Conservation (phyloP, 176 grass and related monocot genomes). For the Oryza glumipatula region DNA sequence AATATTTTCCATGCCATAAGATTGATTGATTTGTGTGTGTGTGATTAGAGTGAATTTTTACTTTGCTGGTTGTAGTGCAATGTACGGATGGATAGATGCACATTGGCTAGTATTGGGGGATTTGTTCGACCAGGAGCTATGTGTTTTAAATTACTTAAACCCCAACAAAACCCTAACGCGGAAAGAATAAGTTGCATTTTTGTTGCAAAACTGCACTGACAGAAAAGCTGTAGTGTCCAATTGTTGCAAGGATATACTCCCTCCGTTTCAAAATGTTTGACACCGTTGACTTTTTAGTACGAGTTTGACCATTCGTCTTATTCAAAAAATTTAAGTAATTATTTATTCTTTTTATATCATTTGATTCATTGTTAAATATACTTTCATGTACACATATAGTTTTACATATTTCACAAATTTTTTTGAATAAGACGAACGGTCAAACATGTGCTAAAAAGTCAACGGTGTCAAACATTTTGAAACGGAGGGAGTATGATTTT, state of each 20-base stretch:
- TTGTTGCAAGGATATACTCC: background rate
- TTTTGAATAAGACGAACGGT: too few species aligned
- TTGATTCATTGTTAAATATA: too few species aligned
- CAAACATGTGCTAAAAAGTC: too few species aligned
- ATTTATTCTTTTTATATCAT: too few species aligned
- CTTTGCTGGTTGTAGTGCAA: background rate
- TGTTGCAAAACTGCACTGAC: background rate
- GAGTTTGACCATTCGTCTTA: too few species aligned
- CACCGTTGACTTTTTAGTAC: too few species aligned
- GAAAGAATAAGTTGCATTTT: background rate
- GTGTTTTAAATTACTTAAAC: constrained; percentile 10
- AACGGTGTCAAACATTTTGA: too few species aligned
- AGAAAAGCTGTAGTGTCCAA: background rate
- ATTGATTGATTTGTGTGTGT: background rate
- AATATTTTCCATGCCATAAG: background rate
- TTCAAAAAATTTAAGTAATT: too few species aligned
- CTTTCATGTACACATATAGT: too few species aligned
- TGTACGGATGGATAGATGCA: background rate
- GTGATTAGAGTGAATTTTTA: background rate
- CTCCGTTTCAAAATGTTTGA: too few species aligned
- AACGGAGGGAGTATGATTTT: background rate
- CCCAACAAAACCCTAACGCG: background rate
- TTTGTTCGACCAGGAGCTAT: background rate
- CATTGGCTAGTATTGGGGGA: background rate
- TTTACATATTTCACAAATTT: too few species aligned